phyloP scores from a whole-genome alignment of 2,329 filamentous ascomycete species.

The Microcyclosporella mali region DNA sequence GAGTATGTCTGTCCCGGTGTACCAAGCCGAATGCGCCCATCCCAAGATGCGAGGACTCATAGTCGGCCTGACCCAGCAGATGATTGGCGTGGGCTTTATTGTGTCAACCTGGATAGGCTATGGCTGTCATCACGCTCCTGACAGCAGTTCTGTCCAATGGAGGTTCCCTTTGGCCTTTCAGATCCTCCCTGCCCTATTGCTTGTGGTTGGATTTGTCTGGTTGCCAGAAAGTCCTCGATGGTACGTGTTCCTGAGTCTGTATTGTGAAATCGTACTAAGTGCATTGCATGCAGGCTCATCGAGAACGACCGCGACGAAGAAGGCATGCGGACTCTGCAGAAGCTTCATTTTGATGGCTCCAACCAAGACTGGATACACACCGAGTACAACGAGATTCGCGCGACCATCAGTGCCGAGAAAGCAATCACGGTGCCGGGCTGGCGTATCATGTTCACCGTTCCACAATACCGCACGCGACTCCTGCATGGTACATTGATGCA shows the following conservation, averaged over 20 bases:
- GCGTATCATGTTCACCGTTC: conserved; percentile 52
- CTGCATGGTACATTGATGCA: conserved; percentile 58
- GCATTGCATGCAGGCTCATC: conserved; percentile 13
- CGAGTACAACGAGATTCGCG: conserved; percentile 56
- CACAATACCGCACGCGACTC: conserved; percentile 56
- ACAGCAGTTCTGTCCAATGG: conserved; percentile 33
- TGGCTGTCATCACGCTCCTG: conserved; percentile 36
- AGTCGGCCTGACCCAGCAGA: conserved; percentile 52
- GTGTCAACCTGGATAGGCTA: conserved; percentile 50
- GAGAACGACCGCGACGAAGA: conserved; percentile 23
- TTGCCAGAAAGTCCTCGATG: conserved; percentile 12
- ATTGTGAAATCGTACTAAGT: neutral
- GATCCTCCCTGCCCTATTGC: conserved; percentile 39
- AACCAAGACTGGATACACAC: conserved; percentile 54
- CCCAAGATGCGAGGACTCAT: conserved; percentile 53
- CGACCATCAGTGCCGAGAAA: conserved; percentile 56
- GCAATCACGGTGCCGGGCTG: conserved; percentile 50
- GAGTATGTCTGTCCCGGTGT: conserved; percentile 56
- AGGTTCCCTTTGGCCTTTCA: conserved; percentile 43
- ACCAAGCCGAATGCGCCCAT: conserved; percentile 58
- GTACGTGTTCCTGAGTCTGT: neutral
- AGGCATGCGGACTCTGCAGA: conserved; percentile 30
- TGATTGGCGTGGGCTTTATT: conserved; percentile 53
- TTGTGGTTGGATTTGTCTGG: conserved; percentile 39
- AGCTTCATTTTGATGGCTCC: conserved; percentile 49